Base-by-base conservation (phyloP, 2,329 filamentous ascomycete species). In the Fusarium anguioides region DNA sequence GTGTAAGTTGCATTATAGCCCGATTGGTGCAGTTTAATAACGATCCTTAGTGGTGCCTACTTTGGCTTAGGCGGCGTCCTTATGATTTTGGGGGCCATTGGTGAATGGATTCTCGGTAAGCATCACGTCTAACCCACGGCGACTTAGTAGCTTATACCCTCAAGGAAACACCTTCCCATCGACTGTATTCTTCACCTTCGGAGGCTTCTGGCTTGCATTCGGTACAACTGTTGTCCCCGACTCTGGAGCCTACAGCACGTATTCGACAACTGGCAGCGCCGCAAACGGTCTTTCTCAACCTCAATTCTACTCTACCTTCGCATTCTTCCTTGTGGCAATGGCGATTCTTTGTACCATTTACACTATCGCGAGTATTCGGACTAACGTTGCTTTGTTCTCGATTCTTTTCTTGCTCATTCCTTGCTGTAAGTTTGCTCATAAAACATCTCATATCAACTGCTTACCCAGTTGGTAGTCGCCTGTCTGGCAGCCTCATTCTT, bases 241-340 rank as follows among this genome's bases (percentile, higher is more conserved):
- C 31, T 86, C 79, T 61, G 80, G 81, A 40, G 81, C 84, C 8
- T 80, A 81, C 12, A 80, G 76, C 56, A 60, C 74, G 18, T 82
- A 79, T 35, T 74, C 77, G 0, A 69, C 74, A 6, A 66, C 73
- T 26, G 73, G 73, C 8, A 41, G 60, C 7, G 61, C 75, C 0
- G 74, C 75, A 0, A 75, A 76, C 10, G 84, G 84, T 3, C 69
- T 84, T 6, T 62, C 72, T 4, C 77, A 80, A 3, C 72, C 76
- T 2, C 80, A 79, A 7, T 87, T 86, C 74, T 82, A 81, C 23
- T 78, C 82, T 8, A 82, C 81, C 12, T 83, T 84, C 53, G 79
- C 77, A 29, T 90, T 89, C 79, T 87, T 89, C 77, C 81, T 87
- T 45, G 70, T 91, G 45, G 81, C 82, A 62, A 90, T 91, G 87